A percentile compares a stretch with the other conserved stretches of the same genome.
Evolutionary conservation across 2,329 filamentous ascomycete genomes (phyloP).

Genomic region (Magnaporthiopsis incrustans): DNA sequence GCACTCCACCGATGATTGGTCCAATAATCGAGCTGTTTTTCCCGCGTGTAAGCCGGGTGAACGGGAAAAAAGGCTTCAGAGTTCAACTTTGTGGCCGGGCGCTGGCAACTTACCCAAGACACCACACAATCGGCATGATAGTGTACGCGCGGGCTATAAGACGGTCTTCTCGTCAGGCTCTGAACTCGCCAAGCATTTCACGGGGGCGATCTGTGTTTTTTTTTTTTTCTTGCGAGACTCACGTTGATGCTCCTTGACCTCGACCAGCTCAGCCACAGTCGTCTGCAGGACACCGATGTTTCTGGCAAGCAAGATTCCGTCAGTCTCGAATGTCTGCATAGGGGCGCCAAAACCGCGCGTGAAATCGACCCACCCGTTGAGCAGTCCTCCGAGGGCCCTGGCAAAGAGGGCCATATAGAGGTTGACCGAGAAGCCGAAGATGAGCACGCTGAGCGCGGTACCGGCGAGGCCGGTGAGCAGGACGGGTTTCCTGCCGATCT

Average conservation of each 20-base stretch:
- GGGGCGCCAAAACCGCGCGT: too few relatives aligned
- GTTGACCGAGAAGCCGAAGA: conserved; percentile 84
- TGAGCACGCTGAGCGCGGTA: conserved; percentile 84
- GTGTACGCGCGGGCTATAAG: conserved; percentile 76
- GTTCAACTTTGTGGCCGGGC: background rate
- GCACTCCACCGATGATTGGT: conserved; percentile 80
- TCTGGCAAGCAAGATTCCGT: conserved; percentile 29
- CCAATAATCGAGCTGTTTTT: conserved; percentile 74
- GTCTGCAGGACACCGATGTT: conserved; percentile 96
- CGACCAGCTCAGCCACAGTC: conserved; percentile 89
- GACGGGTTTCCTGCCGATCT: conserved; percentile 85
- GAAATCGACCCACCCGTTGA: conserved; percentile 65
- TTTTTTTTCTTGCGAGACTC: conserved; percentile 27
- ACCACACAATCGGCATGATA: conserved; percentile 98
- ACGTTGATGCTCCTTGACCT: conserved; percentile 88
- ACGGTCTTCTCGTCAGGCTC: conserved; percentile 9
- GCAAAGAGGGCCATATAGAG: conserved; percentile 78
- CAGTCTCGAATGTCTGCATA: conserved; percentile 12
- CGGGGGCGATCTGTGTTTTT: conserved; percentile 9
- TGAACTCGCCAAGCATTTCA: background rate
- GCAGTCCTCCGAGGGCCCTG: conserved; percentile 76
- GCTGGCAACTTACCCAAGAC: conserved; percentile 61
- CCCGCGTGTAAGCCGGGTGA: background rate
- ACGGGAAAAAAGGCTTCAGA: conserved; percentile 13
- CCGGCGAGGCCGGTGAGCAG: conserved; percentile 82